phyloP scores from a whole-genome alignment of 2,329 filamentous ascomycete genomes.

The Fusarium abutilonis region DNA sequence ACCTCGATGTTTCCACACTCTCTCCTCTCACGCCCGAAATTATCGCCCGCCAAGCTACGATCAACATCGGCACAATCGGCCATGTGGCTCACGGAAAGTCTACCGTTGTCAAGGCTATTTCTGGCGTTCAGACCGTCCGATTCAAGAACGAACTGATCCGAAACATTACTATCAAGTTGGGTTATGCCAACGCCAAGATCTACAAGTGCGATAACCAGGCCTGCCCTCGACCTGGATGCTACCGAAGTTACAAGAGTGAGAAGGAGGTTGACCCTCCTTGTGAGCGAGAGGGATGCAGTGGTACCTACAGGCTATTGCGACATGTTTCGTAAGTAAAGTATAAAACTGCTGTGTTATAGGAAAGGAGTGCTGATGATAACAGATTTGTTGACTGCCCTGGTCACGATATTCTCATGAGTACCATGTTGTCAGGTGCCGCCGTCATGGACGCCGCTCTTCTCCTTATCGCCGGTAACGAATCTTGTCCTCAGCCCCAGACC shows the following conservation, averaged over 20 bases:
- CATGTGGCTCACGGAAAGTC: conserved; percentile 99
- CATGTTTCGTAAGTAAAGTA: conserved; percentile 82
- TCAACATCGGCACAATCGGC: conserved; percentile 98
- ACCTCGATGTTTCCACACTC: conserved; percentile 82
- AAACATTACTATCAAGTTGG: conserved; percentile 99
- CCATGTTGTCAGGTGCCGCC: conserved; percentile 98
- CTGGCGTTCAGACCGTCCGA: conserved; percentile 96
- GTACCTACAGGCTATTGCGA: conserved; percentile 86
- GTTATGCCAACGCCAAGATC: conserved; percentile 99
- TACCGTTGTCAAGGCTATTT: conserved; percentile 98
- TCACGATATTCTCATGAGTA: conserved; percentile 99
- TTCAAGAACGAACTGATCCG: conserved; percentile 99
- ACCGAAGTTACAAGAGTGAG: conserved; percentile 96
- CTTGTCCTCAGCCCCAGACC: conserved; percentile 97
- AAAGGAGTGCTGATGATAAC: conserved; percentile 35
- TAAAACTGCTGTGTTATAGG: neutral
- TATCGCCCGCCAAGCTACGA: conserved; percentile 96
- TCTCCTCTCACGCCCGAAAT: conserved; percentile 94
- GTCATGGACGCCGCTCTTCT: conserved; percentile 99
- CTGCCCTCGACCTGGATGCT: conserved; percentile 95
- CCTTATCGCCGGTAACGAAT: conserved; percentile 97
- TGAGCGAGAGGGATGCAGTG: conserved; percentile 89
- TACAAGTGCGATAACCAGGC: conserved; percentile 96
- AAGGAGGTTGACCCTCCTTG: conserved; percentile 98
- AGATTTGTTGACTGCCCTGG: conserved; percentile 98